A percentile compares a stretch with the other conserved stretches of the same genome.
These are phyloP conservation scores for Oryza meridionalis DNA, from an alignment of 176 grass and related monocot genomes.

Conservation along the genomic window DNA sequence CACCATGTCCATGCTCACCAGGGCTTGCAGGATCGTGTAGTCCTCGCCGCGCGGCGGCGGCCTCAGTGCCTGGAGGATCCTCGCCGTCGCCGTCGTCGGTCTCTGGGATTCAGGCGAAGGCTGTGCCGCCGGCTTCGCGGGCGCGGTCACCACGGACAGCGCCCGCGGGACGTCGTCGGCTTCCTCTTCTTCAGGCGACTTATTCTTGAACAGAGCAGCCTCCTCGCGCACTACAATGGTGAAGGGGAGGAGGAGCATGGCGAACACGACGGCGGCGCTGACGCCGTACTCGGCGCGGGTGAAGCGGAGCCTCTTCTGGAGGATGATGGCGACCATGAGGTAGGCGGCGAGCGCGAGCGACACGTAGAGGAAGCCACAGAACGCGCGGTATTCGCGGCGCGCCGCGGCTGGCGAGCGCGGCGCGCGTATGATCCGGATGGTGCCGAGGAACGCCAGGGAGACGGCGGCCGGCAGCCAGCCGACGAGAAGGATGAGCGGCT, in stretches of 20 bases:
- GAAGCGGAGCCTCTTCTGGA: slow-evolving; percentile 33
- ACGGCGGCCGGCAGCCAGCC: slow-evolving; percentile 49
- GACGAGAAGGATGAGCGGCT: slow-evolving; percentile 42
- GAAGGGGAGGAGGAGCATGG: slow-evolving; percentile 15
- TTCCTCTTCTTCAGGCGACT: too few species aligned
- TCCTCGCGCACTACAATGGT: slow-evolving; percentile 22
- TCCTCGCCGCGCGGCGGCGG: slow-evolving; percentile 68
- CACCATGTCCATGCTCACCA: slow-evolving; percentile 83
- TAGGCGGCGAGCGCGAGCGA: slow-evolving; percentile 34
- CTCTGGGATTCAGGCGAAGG: too few species aligned
- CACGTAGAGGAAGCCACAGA: slow-evolving; percentile 41
- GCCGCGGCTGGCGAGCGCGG: neutral
- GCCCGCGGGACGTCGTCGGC: neutral
- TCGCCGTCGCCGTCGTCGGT: neutral
- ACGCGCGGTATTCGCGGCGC: neutral
- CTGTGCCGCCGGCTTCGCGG: neutral
- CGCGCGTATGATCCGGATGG: slow-evolving; percentile 46
- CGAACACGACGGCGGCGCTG: slow-evolving; percentile 5
- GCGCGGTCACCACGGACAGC: neutral
- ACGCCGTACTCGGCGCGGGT: slow-evolving; percentile 22
- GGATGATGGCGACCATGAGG: slow-evolving; percentile 38
- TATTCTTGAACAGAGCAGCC: neutral
- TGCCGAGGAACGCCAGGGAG: slow-evolving; percentile 36
- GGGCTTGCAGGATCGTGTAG: slow-evolving; percentile 76
- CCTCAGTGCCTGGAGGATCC: neutral